Evolutionary conservation across 2,329 filamentous ascomycete genomes (phyloP).

Genomic region (Colletotrichum lindemuthianum): DNA sequence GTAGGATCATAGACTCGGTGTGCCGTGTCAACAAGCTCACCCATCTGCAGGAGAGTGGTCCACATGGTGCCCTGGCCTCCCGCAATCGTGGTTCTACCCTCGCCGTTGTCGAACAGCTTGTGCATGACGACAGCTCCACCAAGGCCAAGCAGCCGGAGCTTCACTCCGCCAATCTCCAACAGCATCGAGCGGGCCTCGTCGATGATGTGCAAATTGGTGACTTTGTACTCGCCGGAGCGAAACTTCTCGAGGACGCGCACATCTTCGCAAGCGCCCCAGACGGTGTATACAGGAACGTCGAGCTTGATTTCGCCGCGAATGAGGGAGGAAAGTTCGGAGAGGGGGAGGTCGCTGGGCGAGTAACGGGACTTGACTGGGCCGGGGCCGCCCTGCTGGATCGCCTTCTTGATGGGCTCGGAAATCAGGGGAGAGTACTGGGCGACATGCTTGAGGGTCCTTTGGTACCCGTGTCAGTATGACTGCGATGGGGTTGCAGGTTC

Average conservation of each 20-base stretch:
- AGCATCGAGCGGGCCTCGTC: conserved; percentile 97
- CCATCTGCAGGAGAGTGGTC: conserved; percentile 98
- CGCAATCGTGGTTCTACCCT: conserved; percentile 96
- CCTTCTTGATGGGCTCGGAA: conserved; percentile 77
- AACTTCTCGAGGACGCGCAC: conserved; percentile 98
- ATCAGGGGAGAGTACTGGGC: conserved; percentile 98
- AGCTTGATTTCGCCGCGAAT: conserved; percentile 89
- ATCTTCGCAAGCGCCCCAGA: conserved; percentile 99
- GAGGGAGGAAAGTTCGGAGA: conserved; percentile 92
- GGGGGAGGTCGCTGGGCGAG: conserved; percentile 80
- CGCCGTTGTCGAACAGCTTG: conserved; percentile 98
- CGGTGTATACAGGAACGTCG: conserved; percentile 96
- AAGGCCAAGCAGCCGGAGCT: conserved; percentile 91
- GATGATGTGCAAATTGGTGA: conserved; percentile 96
- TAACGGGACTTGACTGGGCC: conserved; percentile 90
- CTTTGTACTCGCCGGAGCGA: conserved; percentile 96
- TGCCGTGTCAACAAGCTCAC: conserved; percentile 95
- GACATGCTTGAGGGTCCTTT: conserved; percentile 94
- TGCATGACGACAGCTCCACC: conserved; percentile 99
- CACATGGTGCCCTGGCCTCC: conserved; percentile 99
- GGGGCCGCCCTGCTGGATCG: conserved; percentile 71
- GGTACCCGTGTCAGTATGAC: conserved; percentile 37
- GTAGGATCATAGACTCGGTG: conserved; percentile 98
- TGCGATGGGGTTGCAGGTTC: conserved; percentile 25
- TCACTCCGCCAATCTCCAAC: conserved; percentile 93